A percentile compares a stretch with the other conserved stretches of the same genome.
Evolutionary conservation across 805 yeast species (phyloP).

Genomic region (Zygosaccharomyces lentus): DNA sequence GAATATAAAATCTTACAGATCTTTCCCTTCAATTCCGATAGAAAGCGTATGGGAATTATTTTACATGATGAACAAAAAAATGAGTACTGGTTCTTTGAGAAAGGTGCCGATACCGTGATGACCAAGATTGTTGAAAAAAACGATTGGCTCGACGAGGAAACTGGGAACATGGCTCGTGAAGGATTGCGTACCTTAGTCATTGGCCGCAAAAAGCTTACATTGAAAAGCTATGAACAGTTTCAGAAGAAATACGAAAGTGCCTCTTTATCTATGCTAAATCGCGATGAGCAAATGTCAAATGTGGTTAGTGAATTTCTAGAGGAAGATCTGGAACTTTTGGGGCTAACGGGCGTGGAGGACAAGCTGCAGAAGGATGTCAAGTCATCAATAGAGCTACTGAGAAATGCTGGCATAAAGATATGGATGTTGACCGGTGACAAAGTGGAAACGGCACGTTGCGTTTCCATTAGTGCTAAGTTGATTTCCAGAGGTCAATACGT

Average conservation of each 20-base stretch:
- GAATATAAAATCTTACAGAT: conserved; percentile 69
- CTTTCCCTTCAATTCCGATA: conserved; percentile 93
- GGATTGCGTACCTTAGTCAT: conserved; percentile 93
- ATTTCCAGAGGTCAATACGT: conserved; percentile 92
- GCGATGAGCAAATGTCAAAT: conserved; percentile 70
- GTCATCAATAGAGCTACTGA: conserved; percentile 80
- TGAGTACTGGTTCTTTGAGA: conserved; percentile 80
- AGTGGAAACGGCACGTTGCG: conserved; percentile 97
- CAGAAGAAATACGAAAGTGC: conserved; percentile 64
- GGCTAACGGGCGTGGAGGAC: conserved; percentile 97
- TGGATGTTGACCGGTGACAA: conserved; percentile 99
- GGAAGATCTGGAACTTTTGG: conserved; percentile 76
- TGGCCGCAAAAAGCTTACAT: conserved; percentile 70
- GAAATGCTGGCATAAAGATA: conserved; percentile 95
- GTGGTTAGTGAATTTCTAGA: conserved; percentile 71
- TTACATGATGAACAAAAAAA: conserved; percentile 57
- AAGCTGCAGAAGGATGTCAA: conserved; percentile 88
- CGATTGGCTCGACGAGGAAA: conserved; percentile 98
- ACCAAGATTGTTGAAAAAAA: conserved; percentile 69
- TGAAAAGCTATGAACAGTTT: conserved; percentile 57
- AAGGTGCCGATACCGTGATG: conserved; percentile 98
- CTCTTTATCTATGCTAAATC: conserved; percentile 67
- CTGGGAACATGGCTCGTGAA: conserved; percentile 96
- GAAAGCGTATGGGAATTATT: conserved; percentile 93
- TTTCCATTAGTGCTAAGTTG: conserved; percentile 90